These are phyloP conservation scores for Zygnema circumcarinatum DNA, from an alignment of 139 green algal genomes.

Conservation along the genomic window DNA sequence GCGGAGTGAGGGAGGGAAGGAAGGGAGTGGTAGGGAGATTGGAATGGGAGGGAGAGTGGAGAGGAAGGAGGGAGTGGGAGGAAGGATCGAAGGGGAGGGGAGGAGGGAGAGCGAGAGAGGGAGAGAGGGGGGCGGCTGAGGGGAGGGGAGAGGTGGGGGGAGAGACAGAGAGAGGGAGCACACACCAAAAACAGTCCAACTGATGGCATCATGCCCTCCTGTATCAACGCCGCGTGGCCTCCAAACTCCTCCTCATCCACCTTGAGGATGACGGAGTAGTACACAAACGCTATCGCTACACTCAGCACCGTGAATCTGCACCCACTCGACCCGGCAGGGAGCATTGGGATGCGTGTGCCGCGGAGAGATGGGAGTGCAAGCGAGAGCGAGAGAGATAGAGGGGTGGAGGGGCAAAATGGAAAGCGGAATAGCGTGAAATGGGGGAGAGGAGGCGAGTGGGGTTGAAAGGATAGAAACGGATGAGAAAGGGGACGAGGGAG, in stretches of 20 bases:
- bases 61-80: neutral
- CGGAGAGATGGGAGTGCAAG: too few relatives aligned
- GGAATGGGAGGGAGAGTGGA: neutral
- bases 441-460: neutral
- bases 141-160: neutral
- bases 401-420: neutral
- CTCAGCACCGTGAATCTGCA: slow-evolving; percentile 24
- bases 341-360: too few relatives aligned
- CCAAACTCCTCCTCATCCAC: slow-evolving; percentile 36
- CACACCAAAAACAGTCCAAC: slow-evolving; percentile 30
- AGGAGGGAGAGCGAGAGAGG: neutral
- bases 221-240: slow-evolving; percentile 29
- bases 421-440: neutral
- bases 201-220: slow-evolving; percentile 27
- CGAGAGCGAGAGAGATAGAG: slow-evolving; percentile 6
- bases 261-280: slow-evolving; percentile 15
- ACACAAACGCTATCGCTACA: slow-evolving; percentile 2
- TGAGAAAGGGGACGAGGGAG: neutral
- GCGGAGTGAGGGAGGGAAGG: too few relatives aligned
- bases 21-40: neutral
- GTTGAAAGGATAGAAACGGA: neutral
- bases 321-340: too few relatives aligned
- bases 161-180: neutral
- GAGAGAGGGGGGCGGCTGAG: neutral
- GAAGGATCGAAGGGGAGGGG: neutral